Evolutionary conservation across 306 rosid species (phyloP).

Genomic region (Begonia peltatifolia): DNA sequence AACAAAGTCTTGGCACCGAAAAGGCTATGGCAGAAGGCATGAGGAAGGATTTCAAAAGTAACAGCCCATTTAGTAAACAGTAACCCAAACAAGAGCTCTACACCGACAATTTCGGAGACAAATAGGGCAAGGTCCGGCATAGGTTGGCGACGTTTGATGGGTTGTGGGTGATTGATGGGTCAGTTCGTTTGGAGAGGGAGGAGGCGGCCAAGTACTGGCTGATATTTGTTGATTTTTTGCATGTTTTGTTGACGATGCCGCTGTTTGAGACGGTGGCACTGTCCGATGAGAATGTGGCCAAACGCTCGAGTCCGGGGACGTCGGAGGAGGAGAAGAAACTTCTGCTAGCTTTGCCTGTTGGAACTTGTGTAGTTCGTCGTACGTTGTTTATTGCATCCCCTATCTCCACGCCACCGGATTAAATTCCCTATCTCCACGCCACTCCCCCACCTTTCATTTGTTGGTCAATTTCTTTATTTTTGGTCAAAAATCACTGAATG

Average conservation of each 20-base stretch:
- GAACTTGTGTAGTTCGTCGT: slow-evolving; percentile 42
- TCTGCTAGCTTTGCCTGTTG: slow-evolving; percentile 51
- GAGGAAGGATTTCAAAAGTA: no score
- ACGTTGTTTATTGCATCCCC: slow-evolving; percentile 36
- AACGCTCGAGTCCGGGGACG: slow-evolving; percentile 51
- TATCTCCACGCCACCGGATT: no score
- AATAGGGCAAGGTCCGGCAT: slow-evolving; percentile 45
- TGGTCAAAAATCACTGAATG: no score
- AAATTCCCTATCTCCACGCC: no score
- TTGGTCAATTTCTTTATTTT: no score
- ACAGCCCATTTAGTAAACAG: no score
- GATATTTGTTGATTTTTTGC: slow-evolving; percentile 41
- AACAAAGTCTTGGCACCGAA: no score
- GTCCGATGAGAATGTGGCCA: slow-evolving; percentile 53
- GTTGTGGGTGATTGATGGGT: slow-evolving; percentile 59
- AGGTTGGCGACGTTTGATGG: slow-evolving; percentile 61
- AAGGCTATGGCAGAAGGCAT: no score
- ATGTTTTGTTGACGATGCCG: slow-evolving; percentile 40
- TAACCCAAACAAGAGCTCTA: slow-evolving; percentile 5
- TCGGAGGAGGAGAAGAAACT: slow-evolving; percentile 41
- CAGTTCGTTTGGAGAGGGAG: slow-evolving; percentile 19
- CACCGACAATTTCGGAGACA: slow-evolving; percentile 57
- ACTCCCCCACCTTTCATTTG: no score
- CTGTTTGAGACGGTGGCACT: slow-evolving; percentile 61
- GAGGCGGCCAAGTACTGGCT: slow-evolving; percentile 35